Evolutionary conservation across 2,329 filamentous ascomycete genomes (phyloP).

Genomic region (Aspergillus neotritici): DNA sequence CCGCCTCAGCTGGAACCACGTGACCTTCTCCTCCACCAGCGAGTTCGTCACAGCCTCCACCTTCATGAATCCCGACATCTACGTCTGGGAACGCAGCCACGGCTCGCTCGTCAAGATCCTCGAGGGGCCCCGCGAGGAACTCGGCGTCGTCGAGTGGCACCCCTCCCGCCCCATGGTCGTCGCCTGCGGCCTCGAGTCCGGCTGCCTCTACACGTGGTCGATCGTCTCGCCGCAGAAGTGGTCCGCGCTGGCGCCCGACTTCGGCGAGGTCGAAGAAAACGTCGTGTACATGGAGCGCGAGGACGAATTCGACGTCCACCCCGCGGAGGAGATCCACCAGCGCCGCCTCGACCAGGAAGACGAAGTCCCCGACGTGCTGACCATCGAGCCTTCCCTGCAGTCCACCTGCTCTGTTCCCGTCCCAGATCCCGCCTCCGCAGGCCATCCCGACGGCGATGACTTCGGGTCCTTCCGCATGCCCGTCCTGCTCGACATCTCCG

Average conservation of each 20-base stretch:
- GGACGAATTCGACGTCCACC: constrained; percentile 97
- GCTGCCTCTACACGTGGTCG: constrained; percentile 92
- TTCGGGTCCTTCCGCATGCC: constrained; percentile 77
- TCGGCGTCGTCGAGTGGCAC: constrained; percentile 97
- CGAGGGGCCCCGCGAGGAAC: constrained; percentile 92
- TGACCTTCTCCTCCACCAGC: constrained; percentile 86
- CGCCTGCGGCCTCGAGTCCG: constrained; percentile 87
- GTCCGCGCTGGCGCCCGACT: constrained; percentile 95
- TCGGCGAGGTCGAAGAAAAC: constrained; percentile 96
- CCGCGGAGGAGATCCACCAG: constrained; percentile 88
- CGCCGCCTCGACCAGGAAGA: constrained; percentile 85
- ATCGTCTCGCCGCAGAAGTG: constrained; percentile 93
- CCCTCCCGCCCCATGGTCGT: constrained; percentile 80
- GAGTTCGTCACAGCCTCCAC: constrained; percentile 96
- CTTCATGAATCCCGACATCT: constrained; percentile 97
- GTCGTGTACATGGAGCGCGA: constrained; percentile 93
- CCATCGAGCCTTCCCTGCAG: constrained; percentile 52
- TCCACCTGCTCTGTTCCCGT: no score
- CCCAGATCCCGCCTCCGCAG: no score
- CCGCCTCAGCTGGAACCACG: constrained; percentile 90
- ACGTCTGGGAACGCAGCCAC: constrained; percentile 93
- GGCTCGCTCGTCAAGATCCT: constrained; percentile 94
- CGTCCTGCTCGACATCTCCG: constrained; percentile 83
- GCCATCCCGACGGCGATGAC: constrained; percentile 42
- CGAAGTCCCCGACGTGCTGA: constrained; percentile 86